phyloP scores from a whole-genome alignment of 2,329 filamentous ascomycete genomes.

The Aspergillus sp. region DNA sequence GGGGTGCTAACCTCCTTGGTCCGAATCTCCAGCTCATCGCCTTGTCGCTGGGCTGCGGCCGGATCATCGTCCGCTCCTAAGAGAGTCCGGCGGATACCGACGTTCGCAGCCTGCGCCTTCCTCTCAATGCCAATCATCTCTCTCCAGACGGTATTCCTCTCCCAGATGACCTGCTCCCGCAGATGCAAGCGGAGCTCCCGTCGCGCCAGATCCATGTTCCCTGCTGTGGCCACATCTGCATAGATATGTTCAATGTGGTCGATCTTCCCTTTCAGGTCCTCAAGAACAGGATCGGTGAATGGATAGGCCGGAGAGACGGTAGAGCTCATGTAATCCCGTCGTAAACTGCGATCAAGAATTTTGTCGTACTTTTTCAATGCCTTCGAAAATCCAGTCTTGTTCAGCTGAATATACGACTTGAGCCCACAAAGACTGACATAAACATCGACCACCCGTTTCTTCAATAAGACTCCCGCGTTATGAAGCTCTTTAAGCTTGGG shows the following conservation, averaged over 20 bases:
- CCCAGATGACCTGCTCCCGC: slow-evolving; percentile 96
- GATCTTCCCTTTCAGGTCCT: slow-evolving; percentile 65
- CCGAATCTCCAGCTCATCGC: slow-evolving; percentile 64
- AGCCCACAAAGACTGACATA: slow-evolving; percentile 93
- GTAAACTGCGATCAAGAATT: slow-evolving; percentile 75
- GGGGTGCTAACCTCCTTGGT: slow-evolving; percentile 71
- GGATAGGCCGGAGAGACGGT: slow-evolving; percentile 73
- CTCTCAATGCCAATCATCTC: slow-evolving; percentile 98
- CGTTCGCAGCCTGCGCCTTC: slow-evolving; percentile 85
- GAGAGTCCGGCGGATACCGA: slow-evolving; percentile 70
- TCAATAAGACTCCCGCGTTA: slow-evolving; percentile 72
- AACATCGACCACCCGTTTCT: slow-evolving; percentile 78
- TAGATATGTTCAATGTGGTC: slow-evolving; percentile 70
- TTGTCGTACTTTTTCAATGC: slow-evolving; percentile 99
- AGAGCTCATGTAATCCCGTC: slow-evolving; percentile 65
- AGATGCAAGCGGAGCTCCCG: slow-evolving; percentile 85
- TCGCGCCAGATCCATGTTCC: slow-evolving; percentile 68
- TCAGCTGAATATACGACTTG: slow-evolving; percentile 91
- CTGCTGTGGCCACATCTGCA: slow-evolving; percentile 71
- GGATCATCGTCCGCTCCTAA: slow-evolving; percentile 67
- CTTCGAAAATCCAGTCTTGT: slow-evolving; percentile 93
- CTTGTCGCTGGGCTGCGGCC: slow-evolving; percentile 66
- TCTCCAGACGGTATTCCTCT: slow-evolving; percentile 96
- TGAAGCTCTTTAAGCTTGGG: slow-evolving; percentile 61
- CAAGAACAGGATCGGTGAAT: slow-evolving; percentile 68